These are phyloP conservation scores for Nematodospora anomalae DNA, from an alignment of 1,139 yeast genomes.

Conservation along the genomic window DNA sequence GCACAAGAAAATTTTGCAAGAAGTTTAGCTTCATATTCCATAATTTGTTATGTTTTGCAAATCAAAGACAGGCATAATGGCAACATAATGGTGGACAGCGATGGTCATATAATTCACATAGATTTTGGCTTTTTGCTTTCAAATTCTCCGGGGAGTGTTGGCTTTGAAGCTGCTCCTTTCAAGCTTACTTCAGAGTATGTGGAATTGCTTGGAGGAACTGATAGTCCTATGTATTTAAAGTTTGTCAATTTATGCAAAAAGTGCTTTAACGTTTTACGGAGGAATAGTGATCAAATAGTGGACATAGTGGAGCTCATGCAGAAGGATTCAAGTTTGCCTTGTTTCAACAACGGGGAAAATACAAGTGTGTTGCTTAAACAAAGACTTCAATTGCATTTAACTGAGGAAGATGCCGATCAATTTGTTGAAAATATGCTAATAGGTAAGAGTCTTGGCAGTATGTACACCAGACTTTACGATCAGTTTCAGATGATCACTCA, in stretches of 20 bases:
- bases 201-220: constrained; percentile 79
- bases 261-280: constrained; percentile 71
- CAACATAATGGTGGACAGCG: constrained; percentile 88
- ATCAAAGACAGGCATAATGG: constrained; percentile 97
- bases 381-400: constrained; percentile 73
- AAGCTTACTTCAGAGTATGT: constrained; percentile 85
- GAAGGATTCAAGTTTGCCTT: constrained; percentile 83
- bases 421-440: constrained; percentile 77
- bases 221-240: constrained; percentile 54
- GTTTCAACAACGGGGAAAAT: constrained; percentile 83
- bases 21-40: constrained; percentile 86
- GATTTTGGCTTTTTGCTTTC: constrained; percentile 93
- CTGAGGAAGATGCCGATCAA: constrained; percentile 69
- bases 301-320: constrained; percentile 92
- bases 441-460: constrained; percentile 80
- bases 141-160: constrained; percentile 94
- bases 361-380: constrained; percentile 78
- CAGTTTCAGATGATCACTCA: constrained; percentile 93
- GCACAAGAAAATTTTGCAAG: constrained; percentile 84
- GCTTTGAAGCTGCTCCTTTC: constrained; percentile 97
- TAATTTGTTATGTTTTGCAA: constrained; percentile 84
- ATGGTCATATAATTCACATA: constrained; percentile 93
- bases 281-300: constrained; percentile 68
- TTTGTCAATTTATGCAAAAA: constrained; percentile 65
- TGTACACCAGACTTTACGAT: constrained; percentile 88